Conservation (phyloP, 2,329 filamentous ascomycete genomes). For the Epichloe gansuensis region DNA sequence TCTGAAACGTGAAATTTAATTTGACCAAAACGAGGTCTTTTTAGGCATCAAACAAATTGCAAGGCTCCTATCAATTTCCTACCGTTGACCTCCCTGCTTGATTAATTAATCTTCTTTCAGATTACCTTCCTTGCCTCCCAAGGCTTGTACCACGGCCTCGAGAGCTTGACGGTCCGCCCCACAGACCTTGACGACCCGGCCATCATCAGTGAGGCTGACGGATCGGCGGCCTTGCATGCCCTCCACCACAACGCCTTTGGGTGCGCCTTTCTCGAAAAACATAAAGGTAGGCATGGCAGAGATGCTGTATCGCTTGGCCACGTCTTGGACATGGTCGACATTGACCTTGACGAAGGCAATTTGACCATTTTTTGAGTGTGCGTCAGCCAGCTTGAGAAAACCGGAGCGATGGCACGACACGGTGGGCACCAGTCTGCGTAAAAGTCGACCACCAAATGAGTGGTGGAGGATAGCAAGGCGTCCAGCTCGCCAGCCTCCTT, state of each 20-base stretch:
- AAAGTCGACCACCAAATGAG: constrained; percentile 35
- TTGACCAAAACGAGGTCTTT: too few species aligned
- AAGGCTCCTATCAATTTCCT: too few species aligned
- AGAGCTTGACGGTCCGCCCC: constrained; percentile 19
- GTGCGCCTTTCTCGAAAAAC: constrained; percentile 68
- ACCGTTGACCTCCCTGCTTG: too few species aligned
- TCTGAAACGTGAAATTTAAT: too few species aligned
- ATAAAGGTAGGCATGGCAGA: constrained; percentile 91
- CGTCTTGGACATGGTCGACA: constrained; percentile 13
- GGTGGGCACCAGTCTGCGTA: constrained; percentile 39
- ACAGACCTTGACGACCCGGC: constrained; percentile 17
- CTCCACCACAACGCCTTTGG: constrained; percentile 18
- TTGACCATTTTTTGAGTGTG: constrained; percentile 11
- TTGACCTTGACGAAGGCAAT: constrained; percentile 12
- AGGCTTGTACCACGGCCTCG: constrained; percentile 14
- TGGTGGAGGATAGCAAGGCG: constrained; percentile 25
- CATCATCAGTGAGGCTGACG: constrained; percentile 14
- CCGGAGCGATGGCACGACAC: constrained; percentile 34
- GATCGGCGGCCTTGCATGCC: constrained; percentile 12
- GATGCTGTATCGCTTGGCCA: constrained; percentile 58
- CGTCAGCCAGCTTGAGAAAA: constrained; percentile 36
- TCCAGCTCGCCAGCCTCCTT: constrained; percentile 20
- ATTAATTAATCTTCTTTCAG: neutral
- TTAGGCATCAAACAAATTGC: too few species aligned
- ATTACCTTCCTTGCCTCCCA: constrained; percentile 9